These are phyloP conservation scores for Penicillium taxi DNA, from an alignment of 495 filamentous ascomycete genomes.

Conservation along the genomic window DNA sequence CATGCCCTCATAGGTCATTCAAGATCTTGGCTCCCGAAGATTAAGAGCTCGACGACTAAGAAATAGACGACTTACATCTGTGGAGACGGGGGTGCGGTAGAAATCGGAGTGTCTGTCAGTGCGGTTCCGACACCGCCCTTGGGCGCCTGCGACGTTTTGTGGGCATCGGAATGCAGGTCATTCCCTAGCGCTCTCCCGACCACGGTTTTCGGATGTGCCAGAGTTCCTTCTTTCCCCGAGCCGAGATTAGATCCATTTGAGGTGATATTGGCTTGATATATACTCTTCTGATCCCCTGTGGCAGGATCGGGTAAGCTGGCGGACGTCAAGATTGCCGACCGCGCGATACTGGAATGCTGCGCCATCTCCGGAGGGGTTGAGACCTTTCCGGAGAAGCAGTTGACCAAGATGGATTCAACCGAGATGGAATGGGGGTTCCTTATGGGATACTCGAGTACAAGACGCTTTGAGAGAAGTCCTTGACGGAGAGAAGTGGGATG, in stretches of 20 bases:
- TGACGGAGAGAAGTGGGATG: slow-evolving; percentile 7
- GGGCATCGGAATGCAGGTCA: slow-evolving; percentile 40
- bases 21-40: slow-evolving; percentile 9
- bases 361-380: slow-evolving; percentile 19
- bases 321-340: slow-evolving; percentile 51
- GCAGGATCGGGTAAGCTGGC: slow-evolving; percentile 26
- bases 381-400: slow-evolving; percentile 1
- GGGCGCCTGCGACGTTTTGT: slow-evolving; percentile 36
- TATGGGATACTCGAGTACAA: no score
- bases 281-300: slow-evolving; percentile 16
- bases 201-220: slow-evolving; percentile 37
- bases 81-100: slow-evolving; percentile 63
- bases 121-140: slow-evolving; percentile 49
- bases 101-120: slow-evolving; percentile 59
- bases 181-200: slow-evolving; percentile 42
- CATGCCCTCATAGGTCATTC: slow-evolving; percentile 10
- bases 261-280: slow-evolving; percentile 16
- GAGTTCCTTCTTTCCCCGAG: slow-evolving; percentile 26
- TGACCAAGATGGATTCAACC: neutral
- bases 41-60: slow-evolving; percentile 12
- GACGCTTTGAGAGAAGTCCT: slow-evolving; percentile 3
- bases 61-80: slow-evolving; percentile 50
- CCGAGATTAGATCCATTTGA: slow-evolving; percentile 21
- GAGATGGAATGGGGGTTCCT: slow-evolving; percentile 1
- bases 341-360: slow-evolving; percentile 50